A percentile compares a stretch with the other conserved stretches of the same genome.
Conservation (phyloP, 306 rosid genomes). For the Acacia crassicarpa region DNA sequence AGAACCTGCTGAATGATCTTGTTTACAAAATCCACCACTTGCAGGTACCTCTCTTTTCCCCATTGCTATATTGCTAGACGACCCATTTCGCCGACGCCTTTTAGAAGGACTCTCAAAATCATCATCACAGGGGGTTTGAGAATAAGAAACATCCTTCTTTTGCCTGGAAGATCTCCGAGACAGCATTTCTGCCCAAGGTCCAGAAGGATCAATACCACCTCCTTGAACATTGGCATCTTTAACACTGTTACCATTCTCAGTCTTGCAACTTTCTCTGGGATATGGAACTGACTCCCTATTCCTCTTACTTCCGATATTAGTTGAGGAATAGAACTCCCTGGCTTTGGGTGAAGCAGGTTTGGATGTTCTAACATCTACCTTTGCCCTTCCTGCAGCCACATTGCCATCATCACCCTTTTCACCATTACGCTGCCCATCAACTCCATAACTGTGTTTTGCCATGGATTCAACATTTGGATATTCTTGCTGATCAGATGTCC, state of each 20-base stretch:
- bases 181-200: constrained; percentile 20
- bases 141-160: constrained; percentile 46
- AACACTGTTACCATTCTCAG: constrained; percentile 27
- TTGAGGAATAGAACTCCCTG: constrained; percentile 39
- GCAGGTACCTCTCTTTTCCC: constrained; percentile 35
- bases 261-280: constrained; percentile 36
- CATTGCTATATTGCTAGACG: constrained; percentile 29
- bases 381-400: constrained; percentile 35
- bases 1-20: constrained; percentile 31
- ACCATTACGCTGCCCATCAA: constrained; percentile 28
- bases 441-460: constrained; percentile 40
- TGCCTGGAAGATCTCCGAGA: constrained; percentile 50
- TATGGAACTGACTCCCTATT: constrained; percentile 41
- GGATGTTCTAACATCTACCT: constrained; percentile 39
- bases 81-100: constrained; percentile 36
- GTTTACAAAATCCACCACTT: constrained; percentile 26
- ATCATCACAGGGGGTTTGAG: constrained; percentile 37
- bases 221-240: constrained; percentile 29
- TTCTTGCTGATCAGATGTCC: constrained; percentile 31
- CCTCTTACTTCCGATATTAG: constrained; percentile 49
- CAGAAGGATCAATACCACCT: constrained; percentile 40
- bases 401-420: constrained; percentile 39
- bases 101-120: constrained; percentile 46
- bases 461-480: constrained; percentile 38
- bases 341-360: constrained; percentile 38